Conservation (phyloP, 208 protist species). For the Acanthamoeba healyi region DNA sequence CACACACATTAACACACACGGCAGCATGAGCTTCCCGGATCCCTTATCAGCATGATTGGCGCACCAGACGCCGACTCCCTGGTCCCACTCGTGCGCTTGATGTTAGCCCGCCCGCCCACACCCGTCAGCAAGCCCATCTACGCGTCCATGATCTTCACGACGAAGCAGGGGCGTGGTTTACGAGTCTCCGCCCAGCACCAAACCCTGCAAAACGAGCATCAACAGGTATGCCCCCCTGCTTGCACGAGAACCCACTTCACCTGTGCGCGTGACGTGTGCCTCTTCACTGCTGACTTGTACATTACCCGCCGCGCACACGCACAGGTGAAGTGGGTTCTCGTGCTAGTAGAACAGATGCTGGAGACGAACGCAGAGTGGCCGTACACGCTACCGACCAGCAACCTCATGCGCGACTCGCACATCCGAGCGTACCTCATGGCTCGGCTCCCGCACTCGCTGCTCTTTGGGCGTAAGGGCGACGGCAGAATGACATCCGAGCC, state of each 20-base stretch:
- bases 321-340: no score
- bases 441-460: not conserved
- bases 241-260: no score
- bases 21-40: not conserved
- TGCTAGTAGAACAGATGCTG: no score
- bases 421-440: not conserved
- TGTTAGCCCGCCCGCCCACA: not conserved
- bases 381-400: no score
- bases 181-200: not conserved
- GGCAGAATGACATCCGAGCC: no score
- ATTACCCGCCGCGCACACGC: no score
- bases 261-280: no score
- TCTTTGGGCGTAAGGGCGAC: no score
- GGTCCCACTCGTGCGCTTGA: not conserved
- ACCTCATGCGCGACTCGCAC: not conserved
- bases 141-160: not conserved
- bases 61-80: not conserved
- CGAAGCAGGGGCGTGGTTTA: not conserved
- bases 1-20: no score
- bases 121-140: not conserved
- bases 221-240: no score
- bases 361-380: no score
- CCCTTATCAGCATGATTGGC: not conserved
- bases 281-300: no score
- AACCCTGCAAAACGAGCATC: not conserved